phyloP scores from a whole-genome alignment of 805 yeast genomes.

The Brettanomyces custersianus region DNA sequence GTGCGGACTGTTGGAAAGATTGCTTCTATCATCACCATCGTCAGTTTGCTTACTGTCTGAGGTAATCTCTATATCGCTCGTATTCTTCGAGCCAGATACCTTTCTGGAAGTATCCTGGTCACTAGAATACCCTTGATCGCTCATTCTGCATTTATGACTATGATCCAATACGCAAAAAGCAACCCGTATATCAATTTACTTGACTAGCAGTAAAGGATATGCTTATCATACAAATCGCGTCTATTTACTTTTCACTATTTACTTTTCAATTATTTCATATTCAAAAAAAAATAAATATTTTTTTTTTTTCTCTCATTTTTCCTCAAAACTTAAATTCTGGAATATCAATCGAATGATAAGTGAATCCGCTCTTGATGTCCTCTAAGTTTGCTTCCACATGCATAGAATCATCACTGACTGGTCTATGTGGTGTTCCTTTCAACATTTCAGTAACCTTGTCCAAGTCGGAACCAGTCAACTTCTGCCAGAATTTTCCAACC shows the following conservation, averaged over 20 bases:
- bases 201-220: too few relatives aligned
- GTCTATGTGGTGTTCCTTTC: constrained; percentile 33
- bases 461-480: constrained; percentile 40
- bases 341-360: constrained; percentile 7
- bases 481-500: constrained; percentile 65
- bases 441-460: constrained; percentile 39
- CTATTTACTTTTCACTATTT: too few relatives aligned
- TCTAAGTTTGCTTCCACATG: constrained; percentile 3
- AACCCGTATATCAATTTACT: too few relatives aligned
- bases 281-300: too few relatives aligned
- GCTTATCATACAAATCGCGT: too few relatives aligned
- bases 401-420: constrained; percentile 16
- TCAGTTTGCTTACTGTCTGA: too few relatives aligned
- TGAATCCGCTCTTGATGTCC: constrained; percentile 10
- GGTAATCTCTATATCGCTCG: too few relatives aligned
- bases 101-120: not conserved
- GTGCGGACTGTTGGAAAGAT: not conserved
- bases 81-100: not conserved
- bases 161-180: too few relatives aligned
- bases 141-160: too few relatives aligned
- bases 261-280: too few relatives aligned
- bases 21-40: not conserved
- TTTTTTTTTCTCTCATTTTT: too few relatives aligned
- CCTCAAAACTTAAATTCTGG: too few relatives aligned
- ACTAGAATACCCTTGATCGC: constrained; percentile 8